Conservation (phyloP, 78 protist genomes). For the Dictyostelium firmibasis region DNA sequence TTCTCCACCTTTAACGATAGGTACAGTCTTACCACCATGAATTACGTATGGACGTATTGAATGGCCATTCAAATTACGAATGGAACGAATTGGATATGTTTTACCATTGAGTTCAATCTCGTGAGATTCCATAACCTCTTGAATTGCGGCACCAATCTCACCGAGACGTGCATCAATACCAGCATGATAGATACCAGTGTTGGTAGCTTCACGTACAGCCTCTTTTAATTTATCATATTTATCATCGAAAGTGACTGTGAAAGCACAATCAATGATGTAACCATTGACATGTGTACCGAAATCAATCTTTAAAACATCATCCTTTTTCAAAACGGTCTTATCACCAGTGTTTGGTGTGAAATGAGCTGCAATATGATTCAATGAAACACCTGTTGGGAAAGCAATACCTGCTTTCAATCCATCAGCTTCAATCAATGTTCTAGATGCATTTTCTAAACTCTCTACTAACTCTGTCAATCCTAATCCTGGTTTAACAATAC, state of each 20-base stretch:
- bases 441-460: slow-evolving; percentile 80
- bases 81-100: slow-evolving; percentile 89
- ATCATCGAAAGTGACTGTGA: slow-evolving; percentile 91
- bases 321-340: slow-evolving; percentile 93
- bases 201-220: slow-evolving; percentile 97
- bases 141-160: slow-evolving; percentile 97
- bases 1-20: slow-evolving; percentile 94
- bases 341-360: slow-evolving; percentile 99
- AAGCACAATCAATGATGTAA: slow-evolving; percentile 98
- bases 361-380: slow-evolving; percentile 98
- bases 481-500: slow-evolving; percentile 91
- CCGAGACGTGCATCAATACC: slow-evolving; percentile 98
- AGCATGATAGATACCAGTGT: slow-evolving; percentile 90
- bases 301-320: slow-evolving; percentile 98
- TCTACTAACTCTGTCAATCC: slow-evolving; percentile 88
- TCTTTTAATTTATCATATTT: slow-evolving; percentile 90
- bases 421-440: slow-evolving; percentile 84
- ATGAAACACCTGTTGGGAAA: slow-evolving; percentile 97
- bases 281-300: slow-evolving; percentile 98
- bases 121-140: slow-evolving; percentile 98
- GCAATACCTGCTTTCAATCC: slow-evolving; percentile 93
- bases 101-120: slow-evolving; percentile 97
- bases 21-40: slow-evolving; percentile 98
- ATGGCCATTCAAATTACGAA: slow-evolving; percentile 98
- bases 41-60: slow-evolving; percentile 93